These are phyloP conservation scores for Trametes gibbosa DNA, from an alignment of 768 basidiomycete species.

Conservation along the genomic window DNA sequence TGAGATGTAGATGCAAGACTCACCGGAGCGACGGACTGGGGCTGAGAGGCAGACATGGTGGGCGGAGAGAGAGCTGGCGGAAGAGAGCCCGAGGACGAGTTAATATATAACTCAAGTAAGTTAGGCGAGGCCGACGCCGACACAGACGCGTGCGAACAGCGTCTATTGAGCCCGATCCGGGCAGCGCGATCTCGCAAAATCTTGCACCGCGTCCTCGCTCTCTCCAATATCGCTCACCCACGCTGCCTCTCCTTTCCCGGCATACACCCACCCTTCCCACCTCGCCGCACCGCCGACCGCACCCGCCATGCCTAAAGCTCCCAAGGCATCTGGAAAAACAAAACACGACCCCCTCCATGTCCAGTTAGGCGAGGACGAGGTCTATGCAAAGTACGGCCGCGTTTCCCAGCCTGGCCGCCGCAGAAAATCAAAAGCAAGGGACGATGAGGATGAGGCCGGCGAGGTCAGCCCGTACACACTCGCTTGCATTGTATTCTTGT, in stretches of 20 bases:
- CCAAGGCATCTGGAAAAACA: slow-evolving; percentile 50
- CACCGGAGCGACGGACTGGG: slow-evolving; percentile 12
- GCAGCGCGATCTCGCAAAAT: slow-evolving; percentile 3
- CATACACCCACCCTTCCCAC: background rate
- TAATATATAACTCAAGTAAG: background rate
- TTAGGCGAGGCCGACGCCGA: background rate
- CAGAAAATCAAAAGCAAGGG: slow-evolving; percentile 52
- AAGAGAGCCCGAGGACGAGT: background rate
- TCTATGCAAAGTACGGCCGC: slow-evolving; percentile 73
- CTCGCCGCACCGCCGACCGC: background rate
- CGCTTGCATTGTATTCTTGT: background rate
- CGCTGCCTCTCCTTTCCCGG: slow-evolving; percentile 7
- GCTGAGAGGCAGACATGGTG: slow-evolving; percentile 13
- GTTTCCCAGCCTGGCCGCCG: slow-evolving; percentile 75
- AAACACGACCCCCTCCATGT: slow-evolving; percentile 87
- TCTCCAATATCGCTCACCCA: background rate
- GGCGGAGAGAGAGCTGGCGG: background rate
- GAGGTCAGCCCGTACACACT: slow-evolving; percentile 36
- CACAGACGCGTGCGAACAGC: no score
- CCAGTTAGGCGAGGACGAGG: slow-evolving; percentile 79
- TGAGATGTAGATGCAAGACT: background rate
- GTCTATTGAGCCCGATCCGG: background rate
- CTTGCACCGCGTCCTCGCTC: slow-evolving; percentile 2
- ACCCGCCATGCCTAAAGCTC: slow-evolving; percentile 61
- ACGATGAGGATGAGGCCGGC: slow-evolving; percentile 57